phyloP scores from a whole-genome alignment of 441 rosid species.

The Mallotus repandus region DNA sequence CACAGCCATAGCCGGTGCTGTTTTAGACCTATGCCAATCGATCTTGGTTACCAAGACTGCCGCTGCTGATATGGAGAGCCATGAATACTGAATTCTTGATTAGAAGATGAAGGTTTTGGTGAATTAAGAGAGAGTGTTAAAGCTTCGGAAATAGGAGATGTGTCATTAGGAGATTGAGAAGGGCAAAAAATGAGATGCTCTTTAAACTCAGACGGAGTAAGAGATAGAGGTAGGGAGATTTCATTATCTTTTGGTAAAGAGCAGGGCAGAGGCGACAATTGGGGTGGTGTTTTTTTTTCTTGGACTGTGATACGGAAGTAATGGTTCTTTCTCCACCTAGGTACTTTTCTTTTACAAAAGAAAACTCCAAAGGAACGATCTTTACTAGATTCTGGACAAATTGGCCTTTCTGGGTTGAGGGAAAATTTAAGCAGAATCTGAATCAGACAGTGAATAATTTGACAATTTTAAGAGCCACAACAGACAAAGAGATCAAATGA shows the following conservation, averaged over 20 bases:
- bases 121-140: slow-evolving; percentile 39
- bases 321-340: slow-evolving; percentile 60
- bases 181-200: slow-evolving; percentile 82
- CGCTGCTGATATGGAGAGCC: slow-evolving; percentile 24
- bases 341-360: neutral
- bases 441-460: neutral
- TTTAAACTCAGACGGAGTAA: slow-evolving; percentile 69
- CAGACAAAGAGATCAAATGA: neutral
- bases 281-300: slow-evolving; percentile 25
- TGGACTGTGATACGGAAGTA: slow-evolving; percentile 39
- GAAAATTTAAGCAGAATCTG: neutral
- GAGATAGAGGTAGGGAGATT: slow-evolving; percentile 50
- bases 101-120: slow-evolving; percentile 29
- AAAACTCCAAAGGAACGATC: neutral
- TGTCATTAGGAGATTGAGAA: slow-evolving; percentile 28
- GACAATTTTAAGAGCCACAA: neutral
- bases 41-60: slow-evolving; percentile 39
- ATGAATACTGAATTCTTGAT: slow-evolving; percentile 17
- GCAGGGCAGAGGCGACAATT: slow-evolving; percentile 36
- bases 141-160: slow-evolving; percentile 46
- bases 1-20: slow-evolving; percentile 76
- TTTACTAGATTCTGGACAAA: neutral
- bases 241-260: slow-evolving; percentile 72
- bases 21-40: slow-evolving; percentile 65
- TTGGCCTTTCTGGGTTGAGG: neutral